Evolutionary conservation across 2,329 filamentous ascomycete genomes (phyloP).

Genomic region (Corynespora cassiicola): DNA sequence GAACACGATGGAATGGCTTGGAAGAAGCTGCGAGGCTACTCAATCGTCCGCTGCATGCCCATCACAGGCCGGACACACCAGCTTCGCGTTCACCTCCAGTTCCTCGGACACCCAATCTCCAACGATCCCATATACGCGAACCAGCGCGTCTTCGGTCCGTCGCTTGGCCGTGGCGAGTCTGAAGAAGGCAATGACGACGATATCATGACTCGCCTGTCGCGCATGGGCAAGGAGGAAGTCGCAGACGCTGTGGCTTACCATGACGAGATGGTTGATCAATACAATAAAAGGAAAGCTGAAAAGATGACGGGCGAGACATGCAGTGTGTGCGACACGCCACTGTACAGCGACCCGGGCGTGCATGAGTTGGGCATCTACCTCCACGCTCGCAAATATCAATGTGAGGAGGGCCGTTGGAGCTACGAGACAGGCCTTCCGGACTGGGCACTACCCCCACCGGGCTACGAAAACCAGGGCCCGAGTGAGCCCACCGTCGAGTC

Average conservation of each 20-base stretch:
- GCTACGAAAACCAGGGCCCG: slow-evolving; percentile 74
- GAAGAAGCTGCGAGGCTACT: slow-evolving; percentile 75
- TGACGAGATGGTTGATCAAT: slow-evolving; percentile 89
- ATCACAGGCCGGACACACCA: slow-evolving; percentile 95
- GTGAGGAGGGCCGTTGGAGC: slow-evolving; percentile 81
- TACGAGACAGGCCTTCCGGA: slow-evolving; percentile 83
- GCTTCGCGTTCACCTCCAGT: slow-evolving; percentile 92
- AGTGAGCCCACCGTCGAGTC: slow-evolving; percentile 64
- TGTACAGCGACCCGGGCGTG: slow-evolving; percentile 89
- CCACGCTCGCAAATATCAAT: slow-evolving; percentile 89
- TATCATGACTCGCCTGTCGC: slow-evolving; percentile 81
- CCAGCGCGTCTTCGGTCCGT: slow-evolving; percentile 84
- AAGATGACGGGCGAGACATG: slow-evolving; percentile 89
- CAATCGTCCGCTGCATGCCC: slow-evolving; percentile 91
- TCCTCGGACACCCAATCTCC: slow-evolving; percentile 90
- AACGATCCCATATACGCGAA: slow-evolving; percentile 99
- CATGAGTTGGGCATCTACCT: slow-evolving; percentile 95
- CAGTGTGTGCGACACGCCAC: slow-evolving; percentile 79
- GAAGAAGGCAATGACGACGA: slow-evolving; percentile 81
- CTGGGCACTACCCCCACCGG: slow-evolving; percentile 85
- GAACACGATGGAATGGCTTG: slow-evolving; percentile 52
- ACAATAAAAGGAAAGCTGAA: slow-evolving; percentile 90
- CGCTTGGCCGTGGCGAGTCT: slow-evolving; percentile 74
- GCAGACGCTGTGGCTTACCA: slow-evolving; percentile 92
- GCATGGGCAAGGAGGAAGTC: slow-evolving; percentile 94